Evolutionary conservation across 2,329 filamentous ascomycete genomes (phyloP), one percentile per base, ranked within the genome.

Genomic region (Talaromyces marneffei): DNA sequence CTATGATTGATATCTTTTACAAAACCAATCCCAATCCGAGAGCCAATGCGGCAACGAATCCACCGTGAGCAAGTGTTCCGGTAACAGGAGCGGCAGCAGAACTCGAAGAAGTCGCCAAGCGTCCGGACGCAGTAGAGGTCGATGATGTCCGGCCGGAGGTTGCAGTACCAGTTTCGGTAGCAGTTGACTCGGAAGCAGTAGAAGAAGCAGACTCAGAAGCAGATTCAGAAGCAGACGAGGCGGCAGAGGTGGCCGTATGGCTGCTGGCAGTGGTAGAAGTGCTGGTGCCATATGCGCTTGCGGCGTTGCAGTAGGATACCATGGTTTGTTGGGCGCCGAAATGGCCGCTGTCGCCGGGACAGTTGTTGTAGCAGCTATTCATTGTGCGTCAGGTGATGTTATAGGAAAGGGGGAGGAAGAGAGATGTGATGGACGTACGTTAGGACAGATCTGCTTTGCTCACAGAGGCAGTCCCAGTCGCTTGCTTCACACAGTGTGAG

Each of bases 361-460:
- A 87, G 78, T 85, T 85, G 78, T 83, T 82, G 77, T 85, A 87
- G 81, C 85, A 87, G 33, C 79, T 81, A 62, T 61, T 14, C n/a
- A n/a, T n/a, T 8, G 2, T 4, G 3, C 14, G 20, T 27, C 29
- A 52, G 27, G 12, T 33, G n/a, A 20, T 35, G 27, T 12, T 65
- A 67, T 4, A 18, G n/a, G 66, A 73, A 44, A 12, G 40, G 18
- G 18, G 10, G 3, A 3, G 9, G 5, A 16, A 50, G 12, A 14
- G 25, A 14, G 27, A 40, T n/a, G n/a, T 14, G 14, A 8, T 39
- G 5, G 50, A 53, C 63, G 52, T 69, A 81, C 80, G 79, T 83
- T 65, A 83, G 66, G 37, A 84, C 75, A 58, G 82, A 78, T 39
- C 70, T 79, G 71, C 81, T 83, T 66, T 82, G 79, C 55, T 79